Base-by-base conservation (phyloP, 2,329 filamentous ascomycete genomes). In the Fulvia fulva region DNA sequence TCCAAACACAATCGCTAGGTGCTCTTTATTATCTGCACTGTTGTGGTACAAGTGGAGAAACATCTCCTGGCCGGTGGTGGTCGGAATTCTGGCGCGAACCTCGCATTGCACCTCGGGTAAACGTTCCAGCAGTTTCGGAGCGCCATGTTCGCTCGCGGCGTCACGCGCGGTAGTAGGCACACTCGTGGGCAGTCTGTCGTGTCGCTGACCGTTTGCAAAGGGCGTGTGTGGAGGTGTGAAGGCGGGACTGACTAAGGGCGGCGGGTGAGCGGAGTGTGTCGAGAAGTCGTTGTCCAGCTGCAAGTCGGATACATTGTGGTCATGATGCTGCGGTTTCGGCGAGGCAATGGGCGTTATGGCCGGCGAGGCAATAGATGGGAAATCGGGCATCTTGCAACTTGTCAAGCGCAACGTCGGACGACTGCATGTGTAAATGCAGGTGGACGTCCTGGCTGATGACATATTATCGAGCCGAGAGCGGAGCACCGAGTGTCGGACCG, bases 1-100 rank as follows among this genome's bases (percentile, higher is more conserved):
- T 2, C 94, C 94, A 74, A 99, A 99, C 0, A 99, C 94, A 70
- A 99, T 97, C 19, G 94, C 94, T 53, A 99, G 78, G 73, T 99
- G 94, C 71, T 99, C 94, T 75, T 99, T 99, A 64, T 87, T 90
- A 74, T 99, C 94, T 6, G 90, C 85, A 67, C 89, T 89, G 75
- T 99, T 99, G 63, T 87, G 87, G 77, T 99, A 99, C 0, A 97
- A 80, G 71, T 99, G 93, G 53, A 99, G 77, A 75, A 95, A 99
- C 91, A 99, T 97, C 75, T 99, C 92, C 11, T 91, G 89, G 3
- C 93, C 93, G 0, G 83, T 86, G 1, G 91, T 93, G 0, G 93
- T 97, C 0, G 94, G 94, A 67, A 99, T 99, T 55, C 94, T 87
- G 19, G 94, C 94, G 65, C 94, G 88, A 51, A 97, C 94, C 64